These are phyloP conservation scores for Gynochthodes officinalis DNA, from an alignment of 257 asterid species.

Conservation along the genomic window DNA sequence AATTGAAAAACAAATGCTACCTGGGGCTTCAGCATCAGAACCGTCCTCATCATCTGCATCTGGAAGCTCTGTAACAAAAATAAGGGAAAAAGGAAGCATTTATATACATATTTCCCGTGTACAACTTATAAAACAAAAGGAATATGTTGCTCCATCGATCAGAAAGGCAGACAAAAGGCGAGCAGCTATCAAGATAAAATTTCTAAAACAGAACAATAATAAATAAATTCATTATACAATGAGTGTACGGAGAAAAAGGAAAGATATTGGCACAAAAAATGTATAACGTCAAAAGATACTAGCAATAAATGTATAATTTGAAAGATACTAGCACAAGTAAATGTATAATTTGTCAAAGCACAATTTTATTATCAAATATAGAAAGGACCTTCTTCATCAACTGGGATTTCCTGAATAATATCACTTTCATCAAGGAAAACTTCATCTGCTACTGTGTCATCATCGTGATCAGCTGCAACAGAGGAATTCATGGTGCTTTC, in stretches of 20 bases:
- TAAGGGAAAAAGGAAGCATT: neutral
- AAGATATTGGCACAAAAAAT: neutral
- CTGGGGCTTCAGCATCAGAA: constrained; percentile 51
- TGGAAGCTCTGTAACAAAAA: constrained; percentile 63
- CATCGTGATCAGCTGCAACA: constrained; percentile 19
- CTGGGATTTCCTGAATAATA: constrained; percentile 53
- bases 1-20: constrained; percentile 7
- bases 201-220: neutral
- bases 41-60: constrained; percentile 70
- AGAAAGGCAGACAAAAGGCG: neutral
- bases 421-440: constrained; percentile 61
- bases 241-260: neutral
- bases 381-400: constrained; percentile 74
- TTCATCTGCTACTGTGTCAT: constrained; percentile 10
- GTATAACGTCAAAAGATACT: no score
- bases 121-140: neutral
- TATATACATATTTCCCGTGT: neutral
- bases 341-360: neutral
- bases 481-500: constrained; percentile 14
- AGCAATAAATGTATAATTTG: no score
- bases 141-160: neutral
- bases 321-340: no score
- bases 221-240: neutral
- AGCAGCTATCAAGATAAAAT: neutral
- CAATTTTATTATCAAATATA: no score